Base-by-base conservation (phyloP, 495 filamentous ascomycete genomes). In the Lasiosphaeris hirsuta region DNA sequence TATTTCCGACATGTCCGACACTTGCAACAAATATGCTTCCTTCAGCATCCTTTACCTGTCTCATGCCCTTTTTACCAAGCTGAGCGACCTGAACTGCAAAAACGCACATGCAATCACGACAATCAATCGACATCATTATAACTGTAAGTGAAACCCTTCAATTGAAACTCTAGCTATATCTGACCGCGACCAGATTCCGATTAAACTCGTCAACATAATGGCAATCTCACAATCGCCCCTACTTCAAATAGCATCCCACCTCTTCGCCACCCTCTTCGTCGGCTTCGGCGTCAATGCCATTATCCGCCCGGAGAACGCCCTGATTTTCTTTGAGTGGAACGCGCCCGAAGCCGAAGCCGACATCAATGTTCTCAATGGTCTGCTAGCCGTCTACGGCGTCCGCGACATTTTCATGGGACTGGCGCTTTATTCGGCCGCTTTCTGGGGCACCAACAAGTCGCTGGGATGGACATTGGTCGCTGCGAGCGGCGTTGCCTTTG, bases 371-470 rank as follows among this genome's bases (percentile, higher is more conserved):
- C 66, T 78, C 23, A 63, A 78, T 56, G 68, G 63, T 44, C 54
- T 83, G 10, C 71, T 78, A 66, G 63, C 71, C 17, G 58, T 82
- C 53, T 83, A 83, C 63, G 80, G 79, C 7, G 71, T 70, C 4
- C 69, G 79, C 3, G 78, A 84, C 58, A 69, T 82, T 40, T 83
- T 81, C 71, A 80, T 81, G 74, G 79, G 78, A 0, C 15, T 78
- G 2, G 74, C 78, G 7, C 69, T 83, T 42, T 73, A 73, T 48
- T 52, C 68, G 0, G 67, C 73, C 7, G 58, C 69, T 0, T 72
- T 64, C 19, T 73, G 62, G 34, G 80, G 78, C 4, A 71, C 65
- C 5, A 56, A 68, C 7, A 73, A 72, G 60, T 69, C 74, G 0
- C 57, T 78, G 19, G 79, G 78, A 4, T 74, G 70, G 72, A 78